Evolutionary conservation across 106 monocot genomes (phyloP).

Genomic region (Dendrobium chrysotoxum): DNA sequence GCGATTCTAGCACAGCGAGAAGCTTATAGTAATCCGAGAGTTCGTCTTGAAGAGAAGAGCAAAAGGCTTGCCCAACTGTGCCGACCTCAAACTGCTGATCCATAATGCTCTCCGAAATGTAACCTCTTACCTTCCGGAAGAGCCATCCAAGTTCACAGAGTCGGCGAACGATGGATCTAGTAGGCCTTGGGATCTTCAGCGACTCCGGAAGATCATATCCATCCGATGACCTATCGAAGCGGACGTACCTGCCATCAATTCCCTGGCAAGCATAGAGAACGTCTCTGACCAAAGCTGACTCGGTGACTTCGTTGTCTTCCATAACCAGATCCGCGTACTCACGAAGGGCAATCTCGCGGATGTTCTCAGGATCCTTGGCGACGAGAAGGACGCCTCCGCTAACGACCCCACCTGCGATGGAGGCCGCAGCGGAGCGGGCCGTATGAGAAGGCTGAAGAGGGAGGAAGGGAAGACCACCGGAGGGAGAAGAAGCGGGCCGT

Average conservation of each 20-base stretch:
- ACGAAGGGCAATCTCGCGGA: conserved; percentile 77
- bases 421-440: neutral
- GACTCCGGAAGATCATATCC: conserved; percentile 61
- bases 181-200: conserved; percentile 44
- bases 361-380: conserved; percentile 81
- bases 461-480: conserved; percentile 26
- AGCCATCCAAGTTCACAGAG: conserved; percentile 86
- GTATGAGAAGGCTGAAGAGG: conserved; percentile 21
- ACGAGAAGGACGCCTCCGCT: conserved; percentile 56
- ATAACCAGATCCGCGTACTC: conserved; percentile 67
- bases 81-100: conserved; percentile 50
- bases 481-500: neutral
- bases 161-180: conserved; percentile 45
- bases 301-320: conserved; percentile 59
- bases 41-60: conserved; percentile 80
- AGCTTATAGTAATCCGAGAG: conserved; percentile 83
- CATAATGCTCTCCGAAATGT: conserved; percentile 35
- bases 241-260: conserved; percentile 72
- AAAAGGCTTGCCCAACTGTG: conserved; percentile 81
- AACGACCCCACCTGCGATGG: conserved; percentile 1
- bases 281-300: conserved; percentile 65
- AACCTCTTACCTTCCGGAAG: conserved; percentile 57
- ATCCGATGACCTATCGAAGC: conserved; percentile 35
- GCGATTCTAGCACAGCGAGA: conserved; percentile 75
- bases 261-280: conserved; percentile 78